Evolutionary conservation across 2,329 filamentous ascomycete species (phyloP).

Genomic region (Calonectria leucothoes): DNA sequence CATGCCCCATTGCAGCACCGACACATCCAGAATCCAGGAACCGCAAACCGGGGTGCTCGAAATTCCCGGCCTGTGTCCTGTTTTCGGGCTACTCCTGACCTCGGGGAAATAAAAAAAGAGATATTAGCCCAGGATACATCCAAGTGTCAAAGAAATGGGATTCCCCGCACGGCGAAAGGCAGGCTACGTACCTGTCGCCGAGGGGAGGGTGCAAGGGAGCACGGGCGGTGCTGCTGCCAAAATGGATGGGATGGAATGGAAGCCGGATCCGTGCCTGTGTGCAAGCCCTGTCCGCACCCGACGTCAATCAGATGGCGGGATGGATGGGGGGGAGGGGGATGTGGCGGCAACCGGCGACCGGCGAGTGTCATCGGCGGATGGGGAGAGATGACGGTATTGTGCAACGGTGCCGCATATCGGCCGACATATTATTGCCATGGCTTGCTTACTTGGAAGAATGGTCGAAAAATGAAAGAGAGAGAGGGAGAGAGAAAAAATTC

Average conservation of each 20-base stretch:
- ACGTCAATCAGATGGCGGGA: constrained; percentile 7
- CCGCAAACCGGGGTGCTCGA: constrained; percentile 21
- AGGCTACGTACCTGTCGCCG: not conserved
- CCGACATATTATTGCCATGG: not conserved
- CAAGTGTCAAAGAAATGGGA: constrained; percentile 19
- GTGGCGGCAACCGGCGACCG: constrained; percentile 12
- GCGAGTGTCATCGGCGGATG: not conserved
- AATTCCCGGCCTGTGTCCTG: constrained; percentile 27
- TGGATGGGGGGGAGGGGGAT: not conserved
- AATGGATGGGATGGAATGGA: constrained; percentile 10
- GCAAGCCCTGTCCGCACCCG: constrained; percentile 1
- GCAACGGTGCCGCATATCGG: not conserved
- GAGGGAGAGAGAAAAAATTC: not conserved
- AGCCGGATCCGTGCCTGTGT: constrained; percentile 21
- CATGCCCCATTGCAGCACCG: constrained; percentile 23
- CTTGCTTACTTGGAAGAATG: not conserved
- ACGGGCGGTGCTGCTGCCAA: not conserved
- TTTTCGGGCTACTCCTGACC: constrained; percentile 34
- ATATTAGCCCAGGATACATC: constrained; percentile 30
- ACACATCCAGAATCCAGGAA: constrained; percentile 30
- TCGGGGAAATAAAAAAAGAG: constrained; percentile 27
- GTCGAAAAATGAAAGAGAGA: no score
- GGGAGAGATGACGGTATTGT: constrained; percentile 3
- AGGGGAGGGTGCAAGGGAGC: not conserved
- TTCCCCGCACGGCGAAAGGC: not conserved